Percentiles rank a stretch among this genome's conserved stretches.
Evolutionary conservation across 306 rosid species (phyloP).

Genomic region (Benincasa hispida): DNA sequence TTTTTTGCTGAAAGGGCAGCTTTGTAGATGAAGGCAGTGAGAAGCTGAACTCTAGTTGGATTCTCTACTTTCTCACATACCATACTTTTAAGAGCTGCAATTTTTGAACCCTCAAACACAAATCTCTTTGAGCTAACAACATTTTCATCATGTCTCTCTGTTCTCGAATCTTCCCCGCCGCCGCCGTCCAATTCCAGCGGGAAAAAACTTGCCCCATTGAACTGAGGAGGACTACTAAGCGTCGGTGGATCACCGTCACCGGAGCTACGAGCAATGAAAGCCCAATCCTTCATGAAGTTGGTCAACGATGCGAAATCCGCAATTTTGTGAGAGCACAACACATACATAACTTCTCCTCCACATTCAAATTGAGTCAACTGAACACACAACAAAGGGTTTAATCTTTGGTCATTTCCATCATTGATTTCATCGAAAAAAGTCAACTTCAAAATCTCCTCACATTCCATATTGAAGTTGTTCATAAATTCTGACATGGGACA

Average conservation of each 20-base stretch:
- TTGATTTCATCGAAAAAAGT: background rate
- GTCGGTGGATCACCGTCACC: no score
- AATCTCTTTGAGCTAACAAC: background rate
- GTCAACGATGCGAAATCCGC: constrained; percentile 22
- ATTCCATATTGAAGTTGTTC: constrained; percentile 4
- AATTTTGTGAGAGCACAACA: constrained; percentile 39
- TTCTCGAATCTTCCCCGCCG: no score
- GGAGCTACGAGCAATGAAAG: constrained; percentile 10
- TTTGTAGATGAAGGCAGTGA: background rate
- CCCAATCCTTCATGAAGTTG: constrained; percentile 40
- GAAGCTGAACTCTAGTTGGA: background rate
- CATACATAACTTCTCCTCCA: constrained; percentile 28
- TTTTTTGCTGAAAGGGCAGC: background rate
- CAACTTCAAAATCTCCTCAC: background rate
- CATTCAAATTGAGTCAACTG: constrained; percentile 34
- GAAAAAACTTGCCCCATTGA: background rate
- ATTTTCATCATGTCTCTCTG: background rate
- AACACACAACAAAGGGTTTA: constrained; percentile 11
- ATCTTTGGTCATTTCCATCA: background rate
- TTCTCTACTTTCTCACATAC: background rate
- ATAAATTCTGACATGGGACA: constrained; percentile 14
- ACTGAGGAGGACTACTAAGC: background rate
- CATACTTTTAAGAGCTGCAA: background rate
- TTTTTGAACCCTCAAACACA: background rate
- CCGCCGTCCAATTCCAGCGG: background rate